These are phyloP conservation scores for Lunularia cruciata DNA, from an alignment of 225 moss, liverwort and hornwort species.

Conservation along the genomic window DNA sequence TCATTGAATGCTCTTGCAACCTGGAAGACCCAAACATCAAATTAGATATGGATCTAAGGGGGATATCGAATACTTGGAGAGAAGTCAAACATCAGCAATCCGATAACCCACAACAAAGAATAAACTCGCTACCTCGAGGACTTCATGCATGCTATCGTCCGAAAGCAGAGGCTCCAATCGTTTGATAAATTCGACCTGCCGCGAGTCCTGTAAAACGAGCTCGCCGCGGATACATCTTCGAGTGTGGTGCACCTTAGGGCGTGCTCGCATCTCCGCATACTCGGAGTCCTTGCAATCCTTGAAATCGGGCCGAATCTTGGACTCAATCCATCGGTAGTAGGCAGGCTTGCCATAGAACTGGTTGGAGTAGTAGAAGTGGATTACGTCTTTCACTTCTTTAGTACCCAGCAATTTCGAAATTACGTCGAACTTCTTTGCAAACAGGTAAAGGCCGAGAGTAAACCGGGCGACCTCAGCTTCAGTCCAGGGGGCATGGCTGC, in stretches of 20 bases:
- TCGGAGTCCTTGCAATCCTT: no score
- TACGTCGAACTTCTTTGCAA: constrained; percentile 51
- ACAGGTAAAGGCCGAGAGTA: constrained; percentile 52
- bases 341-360: constrained; percentile 43
- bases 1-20: constrained; percentile 46
- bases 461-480: constrained; percentile 42
- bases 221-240: constrained; percentile 29
- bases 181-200: constrained; percentile 47
- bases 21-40: constrained; percentile 31
- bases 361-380: constrained; percentile 52
- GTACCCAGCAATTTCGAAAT: constrained; percentile 50
- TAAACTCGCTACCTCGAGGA: constrained; percentile 36
- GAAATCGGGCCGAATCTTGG: no score
- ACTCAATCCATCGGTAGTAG: constrained; percentile 47
- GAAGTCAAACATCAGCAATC: background rate
- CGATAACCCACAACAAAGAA: background rate
- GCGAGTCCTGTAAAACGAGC: constrained; percentile 54
- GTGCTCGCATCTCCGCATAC: constrained; percentile 41
- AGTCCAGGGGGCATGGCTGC: constrained; percentile 39
- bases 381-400: constrained; percentile 54
- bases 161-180: constrained; percentile 42
- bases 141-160: constrained; percentile 29
- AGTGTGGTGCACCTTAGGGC: no score
- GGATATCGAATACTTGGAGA: no score
- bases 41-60: no score